phyloP scores from a whole-genome alignment of 495 filamentous ascomycete genomes.

The Penicillium lividum region DNA sequence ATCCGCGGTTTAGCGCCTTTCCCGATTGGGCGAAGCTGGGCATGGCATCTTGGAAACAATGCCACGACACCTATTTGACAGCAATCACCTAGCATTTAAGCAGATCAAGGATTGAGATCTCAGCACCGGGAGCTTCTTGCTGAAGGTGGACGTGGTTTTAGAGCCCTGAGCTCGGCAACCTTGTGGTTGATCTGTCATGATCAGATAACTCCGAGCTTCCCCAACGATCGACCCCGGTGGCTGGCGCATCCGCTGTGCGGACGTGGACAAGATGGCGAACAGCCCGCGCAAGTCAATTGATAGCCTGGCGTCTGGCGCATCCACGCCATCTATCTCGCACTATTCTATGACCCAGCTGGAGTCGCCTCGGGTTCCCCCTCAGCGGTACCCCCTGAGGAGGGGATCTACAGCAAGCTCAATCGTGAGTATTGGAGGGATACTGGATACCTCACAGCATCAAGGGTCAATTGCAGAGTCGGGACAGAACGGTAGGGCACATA shows the following conservation, averaged over 20 bases:
- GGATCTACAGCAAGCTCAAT: conserved; percentile 88
- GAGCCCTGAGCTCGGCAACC: conserved; percentile 2
- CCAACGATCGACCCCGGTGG: conserved; percentile 38
- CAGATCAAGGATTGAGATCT: not conserved
- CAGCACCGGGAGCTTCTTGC: not conserved
- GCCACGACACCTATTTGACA: conserved; percentile 21
- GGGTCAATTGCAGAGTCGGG: conserved; percentile 70
- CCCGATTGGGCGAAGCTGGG: conserved; percentile 38
- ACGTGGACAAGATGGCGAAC: conserved; percentile 59
- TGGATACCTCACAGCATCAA: conserved; percentile 66
- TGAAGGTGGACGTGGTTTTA: not conserved
- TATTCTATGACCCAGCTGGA: conserved; percentile 57
- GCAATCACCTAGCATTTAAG: conserved; percentile 1
- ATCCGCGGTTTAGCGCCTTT: conserved; percentile 14
- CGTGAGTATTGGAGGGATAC: conserved; percentile 71
- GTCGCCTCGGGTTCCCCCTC: conserved; percentile 43
- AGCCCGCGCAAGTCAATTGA: conserved; percentile 70
- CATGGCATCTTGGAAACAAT: conserved; percentile 28
- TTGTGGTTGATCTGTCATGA: conserved; percentile 39
- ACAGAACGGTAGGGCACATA: conserved; percentile 65
- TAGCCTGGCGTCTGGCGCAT: conserved; percentile 54
- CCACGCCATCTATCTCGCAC: conserved; percentile 57
- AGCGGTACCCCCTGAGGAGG: conserved; percentile 58
- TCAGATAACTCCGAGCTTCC: conserved; percentile 39
- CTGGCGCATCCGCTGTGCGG: conserved; percentile 40